Evolutionary conservation across 2,329 filamentous ascomycete species (phyloP).

Genomic region (Curvularia hawaiiensis): DNA sequence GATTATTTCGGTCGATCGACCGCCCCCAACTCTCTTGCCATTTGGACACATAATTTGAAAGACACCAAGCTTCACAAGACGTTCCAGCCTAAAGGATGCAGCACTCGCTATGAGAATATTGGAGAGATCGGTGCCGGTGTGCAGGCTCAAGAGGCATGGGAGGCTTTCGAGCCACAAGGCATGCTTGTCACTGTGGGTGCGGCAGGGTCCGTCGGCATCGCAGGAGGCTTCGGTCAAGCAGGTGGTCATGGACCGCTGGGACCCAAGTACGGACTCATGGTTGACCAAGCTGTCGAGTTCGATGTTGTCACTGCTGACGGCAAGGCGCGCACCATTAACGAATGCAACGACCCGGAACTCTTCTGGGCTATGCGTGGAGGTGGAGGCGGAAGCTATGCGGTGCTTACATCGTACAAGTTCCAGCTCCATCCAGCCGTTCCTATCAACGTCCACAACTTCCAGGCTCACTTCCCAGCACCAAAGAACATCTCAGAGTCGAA

Average conservation of each 20-base stretch:
- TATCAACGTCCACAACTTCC: constrained; percentile 45
- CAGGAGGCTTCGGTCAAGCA: constrained; percentile 50
- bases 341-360: constrained; percentile 41
- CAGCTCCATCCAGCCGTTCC: constrained; percentile 41
- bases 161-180: constrained; percentile 38
- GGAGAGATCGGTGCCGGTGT: constrained; percentile 44
- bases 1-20: constrained; percentile 45
- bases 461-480: constrained; percentile 35
- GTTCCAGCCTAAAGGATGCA: constrained; percentile 35
- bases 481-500: constrained; percentile 37
- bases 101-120: constrained; percentile 37
- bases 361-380: constrained; percentile 48
- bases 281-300: constrained; percentile 45
- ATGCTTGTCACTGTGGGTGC: constrained; percentile 46
- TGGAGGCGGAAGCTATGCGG: constrained; percentile 44
- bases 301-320: constrained; percentile 44
- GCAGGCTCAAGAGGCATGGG: constrained; percentile 45
- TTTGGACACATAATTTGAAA: constrained; percentile 47
- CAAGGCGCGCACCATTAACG: constrained; percentile 38
- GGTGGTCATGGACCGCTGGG: constrained; percentile 62
- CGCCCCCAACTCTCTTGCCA: constrained; percentile 40
- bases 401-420: constrained; percentile 46
- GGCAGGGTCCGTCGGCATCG: constrained; percentile 56
- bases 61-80: constrained; percentile 32
- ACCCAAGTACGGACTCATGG: constrained; percentile 50